These are phyloP conservation scores for Aspergillus pseudoviridinutans DNA, from an alignment of 2,329 filamentous ascomycete genomes.

Conservation along the genomic window DNA sequence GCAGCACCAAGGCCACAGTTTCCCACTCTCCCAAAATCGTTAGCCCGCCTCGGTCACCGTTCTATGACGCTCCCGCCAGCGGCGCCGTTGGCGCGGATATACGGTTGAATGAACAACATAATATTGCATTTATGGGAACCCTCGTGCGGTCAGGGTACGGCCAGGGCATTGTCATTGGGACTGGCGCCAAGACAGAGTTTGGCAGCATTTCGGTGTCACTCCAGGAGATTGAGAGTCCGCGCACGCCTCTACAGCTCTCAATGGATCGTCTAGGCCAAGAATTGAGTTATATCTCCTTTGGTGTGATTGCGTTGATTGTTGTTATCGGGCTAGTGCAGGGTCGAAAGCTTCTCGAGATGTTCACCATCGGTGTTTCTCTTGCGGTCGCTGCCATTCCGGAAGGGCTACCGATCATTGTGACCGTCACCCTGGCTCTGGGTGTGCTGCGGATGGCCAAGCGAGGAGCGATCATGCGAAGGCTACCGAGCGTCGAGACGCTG, in stretches of 20 bases:
- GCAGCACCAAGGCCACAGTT: constrained; percentile 23
- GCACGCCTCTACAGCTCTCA: constrained; percentile 87
- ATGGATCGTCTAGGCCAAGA: constrained; percentile 98
- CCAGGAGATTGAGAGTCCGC: constrained; percentile 89
- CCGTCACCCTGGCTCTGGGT: constrained; percentile 88
- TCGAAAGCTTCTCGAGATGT: constrained; percentile 86
- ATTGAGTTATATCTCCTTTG: constrained; percentile 93
- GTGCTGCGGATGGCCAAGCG: constrained; percentile 95
- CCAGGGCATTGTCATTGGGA: constrained; percentile 95
- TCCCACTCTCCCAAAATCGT: constrained; percentile 32
- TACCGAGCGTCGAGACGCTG: constrained; percentile 95
- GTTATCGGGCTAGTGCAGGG: constrained; percentile 86
- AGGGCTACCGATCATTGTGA: constrained; percentile 95
- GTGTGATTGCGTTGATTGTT: constrained; percentile 89
- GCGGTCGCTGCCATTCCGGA: constrained; percentile 96
- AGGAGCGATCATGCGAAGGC: constrained; percentile 88
- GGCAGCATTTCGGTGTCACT: constrained; percentile 93
- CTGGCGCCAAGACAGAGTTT: constrained; percentile 89
- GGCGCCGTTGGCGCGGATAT: constrained; percentile 62
- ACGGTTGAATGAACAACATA: constrained; percentile 69
- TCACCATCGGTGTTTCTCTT: constrained; percentile 94
- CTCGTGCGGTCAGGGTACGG: constrained; percentile 92
- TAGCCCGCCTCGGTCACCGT: constrained; percentile 50
- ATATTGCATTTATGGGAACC: constrained; percentile 98
- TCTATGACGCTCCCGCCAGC: constrained; percentile 56